These are phyloP conservation scores for Gloeopeniophorella convolvens DNA, from an alignment of 768 basidiomycete genomes.

Conservation along the genomic window DNA sequence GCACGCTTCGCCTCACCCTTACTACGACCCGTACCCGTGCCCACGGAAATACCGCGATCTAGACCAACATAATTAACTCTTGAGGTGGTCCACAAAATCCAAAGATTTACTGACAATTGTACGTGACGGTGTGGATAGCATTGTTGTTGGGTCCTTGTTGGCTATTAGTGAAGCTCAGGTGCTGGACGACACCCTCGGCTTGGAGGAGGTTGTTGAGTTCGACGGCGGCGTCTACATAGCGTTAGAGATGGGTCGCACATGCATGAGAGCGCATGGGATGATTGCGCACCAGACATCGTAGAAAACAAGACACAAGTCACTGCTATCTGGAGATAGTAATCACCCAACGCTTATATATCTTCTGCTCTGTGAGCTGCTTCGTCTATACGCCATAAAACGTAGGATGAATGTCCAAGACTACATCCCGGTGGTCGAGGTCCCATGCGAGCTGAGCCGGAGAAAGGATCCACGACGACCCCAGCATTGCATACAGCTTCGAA, in stretches of 20 bases:
- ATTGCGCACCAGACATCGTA: neutral
- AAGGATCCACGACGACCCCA: too few relatives aligned
- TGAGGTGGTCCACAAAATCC: too few relatives aligned
- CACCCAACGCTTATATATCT: too few relatives aligned
- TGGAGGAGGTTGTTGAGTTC: constrained; percentile 12
- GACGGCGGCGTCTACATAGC: neutral
- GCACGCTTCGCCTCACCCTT: neutral
- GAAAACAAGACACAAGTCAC: neutral
- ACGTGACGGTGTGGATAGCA: neutral
- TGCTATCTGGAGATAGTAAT: too few relatives aligned
- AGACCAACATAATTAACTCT: neutral
- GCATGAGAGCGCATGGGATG: neutral
- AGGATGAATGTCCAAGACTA: too few relatives aligned
- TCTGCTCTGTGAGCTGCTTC: too few relatives aligned
- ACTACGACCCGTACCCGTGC: neutral
- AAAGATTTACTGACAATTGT: constrained; percentile 4
- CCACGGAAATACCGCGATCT: neutral
- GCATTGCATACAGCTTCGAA: too few relatives aligned
- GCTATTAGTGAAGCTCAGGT: neutral
- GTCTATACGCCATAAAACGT: too few relatives aligned
- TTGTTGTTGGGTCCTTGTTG: neutral
- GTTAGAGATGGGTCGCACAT: constrained; percentile 3
- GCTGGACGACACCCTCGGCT: neutral
- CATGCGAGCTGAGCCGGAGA: too few relatives aligned
- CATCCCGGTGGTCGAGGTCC: too few relatives aligned